Evolutionary conservation across 257 asterid genomes (phyloP).

Genomic region (Fraxinus pennsylvanica): DNA sequence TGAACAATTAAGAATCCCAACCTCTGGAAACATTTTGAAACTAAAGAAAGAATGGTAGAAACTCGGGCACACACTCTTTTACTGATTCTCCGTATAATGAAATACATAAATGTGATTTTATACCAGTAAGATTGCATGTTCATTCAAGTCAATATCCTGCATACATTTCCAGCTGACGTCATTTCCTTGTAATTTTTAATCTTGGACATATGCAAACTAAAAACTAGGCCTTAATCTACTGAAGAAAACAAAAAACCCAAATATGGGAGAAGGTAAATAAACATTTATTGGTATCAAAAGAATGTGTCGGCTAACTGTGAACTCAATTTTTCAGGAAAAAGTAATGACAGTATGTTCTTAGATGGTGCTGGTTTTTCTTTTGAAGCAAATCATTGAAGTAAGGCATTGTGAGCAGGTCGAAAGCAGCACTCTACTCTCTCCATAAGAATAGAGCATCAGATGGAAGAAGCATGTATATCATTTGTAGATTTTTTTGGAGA

Average conservation of each 20-base stretch:
- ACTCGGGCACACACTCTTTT: neutral
- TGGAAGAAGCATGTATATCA: constrained; percentile 1
- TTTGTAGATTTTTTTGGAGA: constrained; percentile 33
- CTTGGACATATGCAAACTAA: neutral
- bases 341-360: constrained; percentile 23
- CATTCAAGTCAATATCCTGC: neutral
- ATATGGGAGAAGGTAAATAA: neutral
- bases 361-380: constrained; percentile 20
- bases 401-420: constrained; percentile 20
- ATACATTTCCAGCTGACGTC: neutral
- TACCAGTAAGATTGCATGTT: neutral
- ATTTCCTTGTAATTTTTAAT: neutral
- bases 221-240: neutral
- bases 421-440: constrained; percentile 20
- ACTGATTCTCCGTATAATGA: neutral
- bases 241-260: neutral
- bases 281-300: neutral
- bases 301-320: neutral
- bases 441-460: neutral
- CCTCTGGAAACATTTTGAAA: neutral
- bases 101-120: neutral
- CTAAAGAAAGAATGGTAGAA: neutral
- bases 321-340: neutral
- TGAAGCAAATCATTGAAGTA: constrained; percentile 20
- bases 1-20: neutral